Evolutionary conservation across 2,329 filamentous ascomycete genomes (phyloP).

Genomic region (Pestalotiopsis sp.): DNA sequence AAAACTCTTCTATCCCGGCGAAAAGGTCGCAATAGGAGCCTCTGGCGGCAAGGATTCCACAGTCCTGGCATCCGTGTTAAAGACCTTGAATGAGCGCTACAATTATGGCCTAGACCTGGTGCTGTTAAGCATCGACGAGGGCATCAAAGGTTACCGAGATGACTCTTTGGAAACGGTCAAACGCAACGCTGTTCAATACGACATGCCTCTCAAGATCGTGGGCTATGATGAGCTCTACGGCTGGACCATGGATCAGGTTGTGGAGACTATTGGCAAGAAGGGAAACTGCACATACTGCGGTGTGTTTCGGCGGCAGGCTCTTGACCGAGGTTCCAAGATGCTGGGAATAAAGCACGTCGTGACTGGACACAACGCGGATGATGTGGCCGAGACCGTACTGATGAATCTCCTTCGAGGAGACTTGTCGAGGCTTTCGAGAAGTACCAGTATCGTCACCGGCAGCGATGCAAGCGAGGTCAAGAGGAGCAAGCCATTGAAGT

Average conservation of each 20-base stretch:
- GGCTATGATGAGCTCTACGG: conserved; percentile 94
- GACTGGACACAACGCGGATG: conserved; percentile 96
- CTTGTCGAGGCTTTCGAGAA: conserved; percentile 81
- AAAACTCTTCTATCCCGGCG: conserved; percentile 79
- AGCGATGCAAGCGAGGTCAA: conserved; percentile 84
- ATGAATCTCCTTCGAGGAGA: conserved; percentile 97
- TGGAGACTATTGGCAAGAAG: conserved; percentile 94
- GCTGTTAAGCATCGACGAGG: conserved; percentile 91
- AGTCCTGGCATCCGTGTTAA: conserved; percentile 90
- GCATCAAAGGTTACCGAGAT: conserved; percentile 95
- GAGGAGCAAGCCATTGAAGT: conserved; percentile 94
- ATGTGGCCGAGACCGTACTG: conserved; percentile 94
- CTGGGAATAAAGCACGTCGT: conserved; percentile 91
- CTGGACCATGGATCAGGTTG: conserved; percentile 99
- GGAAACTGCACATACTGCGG: conserved; percentile 99
- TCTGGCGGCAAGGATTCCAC: conserved; percentile 98
- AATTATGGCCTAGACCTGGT: conserved; percentile 84
- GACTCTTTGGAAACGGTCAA: conserved; percentile 97
- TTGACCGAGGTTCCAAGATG: conserved; percentile 88
- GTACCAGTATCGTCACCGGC: conserved; percentile 86
- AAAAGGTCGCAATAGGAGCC: conserved; percentile 90
- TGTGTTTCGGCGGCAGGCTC: conserved; percentile 89
- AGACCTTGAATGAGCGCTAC: conserved; percentile 89
- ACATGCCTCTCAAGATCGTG: conserved; percentile 88
- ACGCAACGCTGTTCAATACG: conserved; percentile 87